phyloP scores from a whole-genome alignment of 495 filamentous ascomycete species.

The Neurospora hispaniola region DNA sequence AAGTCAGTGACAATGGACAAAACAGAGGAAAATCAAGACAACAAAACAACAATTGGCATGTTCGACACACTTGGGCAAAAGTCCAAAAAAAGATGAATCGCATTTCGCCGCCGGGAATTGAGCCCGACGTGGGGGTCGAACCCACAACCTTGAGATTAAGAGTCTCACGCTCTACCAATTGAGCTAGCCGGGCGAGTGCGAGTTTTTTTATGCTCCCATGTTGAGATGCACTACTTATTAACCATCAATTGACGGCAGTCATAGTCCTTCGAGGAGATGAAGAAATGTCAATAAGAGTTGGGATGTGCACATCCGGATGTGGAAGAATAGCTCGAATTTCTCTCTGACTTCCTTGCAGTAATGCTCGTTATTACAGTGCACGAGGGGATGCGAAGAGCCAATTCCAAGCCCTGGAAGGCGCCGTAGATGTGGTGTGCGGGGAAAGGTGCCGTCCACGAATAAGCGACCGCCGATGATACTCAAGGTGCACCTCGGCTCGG shows the following conservation, averaged over 20 bases:
- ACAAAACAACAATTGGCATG: neutral
- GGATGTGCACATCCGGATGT: too few species aligned
- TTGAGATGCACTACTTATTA: neutral
- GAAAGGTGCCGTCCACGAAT: neutral
- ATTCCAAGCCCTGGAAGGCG: neutral
- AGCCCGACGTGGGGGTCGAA: constrained; percentile 34
- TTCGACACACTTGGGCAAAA: neutral
- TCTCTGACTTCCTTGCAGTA: too few species aligned
- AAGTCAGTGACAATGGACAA: neutral
- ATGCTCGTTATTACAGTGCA: neutral
- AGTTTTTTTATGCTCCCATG: too few species aligned
- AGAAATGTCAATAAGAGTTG: neutral
- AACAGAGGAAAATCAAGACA: neutral
- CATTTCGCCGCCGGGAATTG: neutral
- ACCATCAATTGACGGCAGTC: neutral
- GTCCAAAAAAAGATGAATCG: neutral
- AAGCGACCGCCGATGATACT: neutral
- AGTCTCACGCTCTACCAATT: constrained; percentile 69
- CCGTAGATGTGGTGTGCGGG: neutral
- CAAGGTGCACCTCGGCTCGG: neutral
- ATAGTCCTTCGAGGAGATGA: neutral
- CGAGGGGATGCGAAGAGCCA: neutral
- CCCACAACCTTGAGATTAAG: constrained; percentile 60
- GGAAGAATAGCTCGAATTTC: too few species aligned
- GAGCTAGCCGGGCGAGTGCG: constrained; percentile 41